Conservation (phyloP, 2,329 filamentous ascomycete species). For the Aspergillus aculeatus region DNA sequence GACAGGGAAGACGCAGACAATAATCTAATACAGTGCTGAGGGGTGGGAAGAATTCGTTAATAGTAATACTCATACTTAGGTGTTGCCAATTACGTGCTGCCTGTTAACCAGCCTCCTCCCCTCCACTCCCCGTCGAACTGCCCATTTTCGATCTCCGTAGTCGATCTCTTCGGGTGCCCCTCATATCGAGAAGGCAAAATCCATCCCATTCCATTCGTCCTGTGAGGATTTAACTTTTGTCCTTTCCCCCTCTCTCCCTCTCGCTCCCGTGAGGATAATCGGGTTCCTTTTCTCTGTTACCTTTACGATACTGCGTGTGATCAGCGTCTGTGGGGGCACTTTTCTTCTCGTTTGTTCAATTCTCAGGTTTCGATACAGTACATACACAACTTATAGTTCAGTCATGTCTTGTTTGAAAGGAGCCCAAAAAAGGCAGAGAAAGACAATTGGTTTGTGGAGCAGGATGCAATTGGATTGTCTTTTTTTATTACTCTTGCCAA, state of each 20-base stretch:
- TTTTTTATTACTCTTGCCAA: neutral
- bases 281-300: neutral
- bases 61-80: slow-evolving; percentile 10
- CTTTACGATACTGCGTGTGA: too few relatives aligned
- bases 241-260: neutral
- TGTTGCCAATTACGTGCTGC: neutral
- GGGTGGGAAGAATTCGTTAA: slow-evolving; percentile 12
- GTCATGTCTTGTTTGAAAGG: too few relatives aligned
- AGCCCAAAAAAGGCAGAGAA: too few relatives aligned
- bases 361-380: too few relatives aligned
- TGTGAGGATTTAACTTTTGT: neutral
- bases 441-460: neutral
- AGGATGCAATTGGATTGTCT: neutral
- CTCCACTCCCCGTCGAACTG: neutral
- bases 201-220: neutral
- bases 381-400: too few relatives aligned
- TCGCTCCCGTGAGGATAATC: neutral
- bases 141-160: neutral
- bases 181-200: neutral
- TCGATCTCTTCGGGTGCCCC: neutral
- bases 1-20: neutral
- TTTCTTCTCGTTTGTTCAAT: too few relatives aligned
- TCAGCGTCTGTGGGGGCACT: too few relatives aligned
- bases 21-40: neutral
- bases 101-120: too few relatives aligned